Base-by-base conservation (phyloP, 1,284 basidiomycete genomes). In the Naganishia sp. region DNA sequence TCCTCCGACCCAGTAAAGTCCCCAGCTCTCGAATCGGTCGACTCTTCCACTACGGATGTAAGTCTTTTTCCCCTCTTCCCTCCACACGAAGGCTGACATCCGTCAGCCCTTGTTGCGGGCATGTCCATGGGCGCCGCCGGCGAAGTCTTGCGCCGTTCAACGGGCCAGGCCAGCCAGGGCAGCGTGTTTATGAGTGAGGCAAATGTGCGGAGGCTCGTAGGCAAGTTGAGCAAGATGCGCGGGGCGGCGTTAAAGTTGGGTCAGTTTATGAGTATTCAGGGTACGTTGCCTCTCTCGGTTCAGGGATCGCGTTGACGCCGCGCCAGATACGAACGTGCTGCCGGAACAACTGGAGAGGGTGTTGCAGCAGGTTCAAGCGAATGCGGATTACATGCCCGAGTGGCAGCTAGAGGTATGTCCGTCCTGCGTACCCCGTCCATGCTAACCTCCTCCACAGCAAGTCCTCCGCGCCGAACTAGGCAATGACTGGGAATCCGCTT, bases 341-440 rank as follows among this genome's bases (percentile, higher is more conserved):
- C 92, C 95, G 0, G 87, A 90, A 0, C 92, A 96, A 73, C 82
- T 98, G 9, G 94, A 97, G 75, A 84, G 87, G 66, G 89, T 99
- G 42, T 87, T 99, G 74, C 85, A 92, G 53, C 84, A 90, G 48
- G 94, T 99, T 0, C 95, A 99, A 78, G 91, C 95, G 73, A 88
- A 89, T 72, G 96, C 96, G 1, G 92, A 99, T 78, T 98, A 97
- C 78, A 99, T 98, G 94, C 96, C 95, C 0, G 88, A 94, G 70
- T 94, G 90, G 89, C 96, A 99, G 78, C 90, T 97, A 86, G 90
- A 94, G 85, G 91, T 90, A 36, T n/a, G 70, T 68, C 33, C 66
- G 13, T 23, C 13, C 9, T 16, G 4, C 23, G 25, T 18, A 13
- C 44, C 18, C 25, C 33, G 3, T 50, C 23, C 23, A 13, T 15